These are phyloP conservation scores for Acer campestre DNA, from an alignment of 345 rosid species.

Conservation along the genomic window DNA sequence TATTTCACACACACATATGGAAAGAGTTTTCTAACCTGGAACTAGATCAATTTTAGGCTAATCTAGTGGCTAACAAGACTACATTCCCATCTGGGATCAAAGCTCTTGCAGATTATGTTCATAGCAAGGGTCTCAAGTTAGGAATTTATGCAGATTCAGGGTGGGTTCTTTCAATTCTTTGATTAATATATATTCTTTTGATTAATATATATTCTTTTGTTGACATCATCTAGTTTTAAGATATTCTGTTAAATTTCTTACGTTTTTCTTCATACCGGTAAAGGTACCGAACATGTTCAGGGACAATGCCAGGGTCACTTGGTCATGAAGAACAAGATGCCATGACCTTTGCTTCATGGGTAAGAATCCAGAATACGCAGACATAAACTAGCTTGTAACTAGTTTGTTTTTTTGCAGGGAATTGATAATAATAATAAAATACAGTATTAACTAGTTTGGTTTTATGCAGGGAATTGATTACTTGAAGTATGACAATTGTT, in stretches of 20 bases:
- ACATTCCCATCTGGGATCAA: conserved; percentile 29
- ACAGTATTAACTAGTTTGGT: neutral
- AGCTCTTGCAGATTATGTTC: conserved; percentile 32
- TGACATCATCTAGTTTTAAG: neutral
- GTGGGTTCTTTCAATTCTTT: neutral
- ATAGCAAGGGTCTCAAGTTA: conserved; percentile 15
- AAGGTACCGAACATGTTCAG: conserved; percentile 28
- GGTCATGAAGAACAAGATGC: conserved; percentile 32
- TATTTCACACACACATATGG: neutral
- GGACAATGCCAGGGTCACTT: conserved; percentile 31
- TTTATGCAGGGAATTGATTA: conserved; percentile 43
- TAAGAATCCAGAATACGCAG: conserved; percentile 3
- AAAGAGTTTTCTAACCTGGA: too few species aligned
- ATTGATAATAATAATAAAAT: conserved; percentile 23
- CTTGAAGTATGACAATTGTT: conserved; percentile 44
- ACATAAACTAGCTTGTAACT: neutral
- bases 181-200: neutral
- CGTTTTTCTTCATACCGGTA: neutral
- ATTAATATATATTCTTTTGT: neutral
- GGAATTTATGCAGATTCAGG: conserved; percentile 37
- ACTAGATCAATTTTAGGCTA: conserved; percentile 9
- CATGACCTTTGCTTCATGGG: conserved; percentile 33
- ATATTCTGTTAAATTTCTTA: neutral
- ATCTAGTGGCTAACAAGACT: conserved; percentile 21
- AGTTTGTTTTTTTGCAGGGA: conserved; percentile 26